Evolutionary conservation across 805 yeast species (phyloP).

Genomic region (Yarrowia keelungensis): DNA sequence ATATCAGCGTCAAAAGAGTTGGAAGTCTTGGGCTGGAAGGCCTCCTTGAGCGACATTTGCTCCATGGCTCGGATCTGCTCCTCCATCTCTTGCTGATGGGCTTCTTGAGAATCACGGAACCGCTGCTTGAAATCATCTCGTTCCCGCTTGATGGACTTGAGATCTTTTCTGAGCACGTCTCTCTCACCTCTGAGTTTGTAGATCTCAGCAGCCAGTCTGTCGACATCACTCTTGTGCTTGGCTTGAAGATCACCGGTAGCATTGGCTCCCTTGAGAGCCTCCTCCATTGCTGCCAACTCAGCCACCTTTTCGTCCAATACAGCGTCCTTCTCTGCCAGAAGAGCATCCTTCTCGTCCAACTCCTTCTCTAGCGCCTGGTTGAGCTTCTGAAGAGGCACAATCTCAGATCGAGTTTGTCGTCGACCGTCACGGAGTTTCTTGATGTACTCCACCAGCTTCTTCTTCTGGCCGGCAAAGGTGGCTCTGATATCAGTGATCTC

Average conservation of each 20-base stretch:
- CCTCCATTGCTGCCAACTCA: too few relatives aligned
- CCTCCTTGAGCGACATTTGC: slow-evolving; percentile 6
- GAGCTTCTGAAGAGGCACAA: slow-evolving; percentile 28
- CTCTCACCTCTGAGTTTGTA: slow-evolving; percentile 4
- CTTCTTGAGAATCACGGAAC: slow-evolving; percentile 1
- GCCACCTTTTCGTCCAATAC: neutral
- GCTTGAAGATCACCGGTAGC: neutral
- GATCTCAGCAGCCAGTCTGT: slow-evolving; percentile 13
- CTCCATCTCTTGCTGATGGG: slow-evolving; percentile 7
- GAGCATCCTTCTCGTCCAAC: neutral
- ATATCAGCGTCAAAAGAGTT: neutral
- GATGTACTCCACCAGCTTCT: slow-evolving; percentile 40
- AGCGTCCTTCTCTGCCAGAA: neutral
- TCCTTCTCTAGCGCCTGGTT: slow-evolving; percentile 19
- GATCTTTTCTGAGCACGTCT: neutral
- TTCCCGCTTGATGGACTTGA: neutral
- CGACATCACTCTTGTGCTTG: slow-evolving; percentile 14
- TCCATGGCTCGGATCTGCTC: slow-evolving; percentile 16
- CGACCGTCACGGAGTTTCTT: slow-evolving; percentile 5
- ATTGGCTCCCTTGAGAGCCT: neutral
- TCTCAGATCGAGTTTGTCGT: slow-evolving; percentile 15
- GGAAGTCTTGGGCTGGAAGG: neutral
- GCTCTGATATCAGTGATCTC: slow-evolving; percentile 18
- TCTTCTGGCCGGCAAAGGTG: slow-evolving; percentile 8
- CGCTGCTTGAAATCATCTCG: neutral